These are phyloP conservation scores for Plasmodium relictum DNA, from an alignment of 169 alveolate species.

Conservation along the genomic window DNA sequence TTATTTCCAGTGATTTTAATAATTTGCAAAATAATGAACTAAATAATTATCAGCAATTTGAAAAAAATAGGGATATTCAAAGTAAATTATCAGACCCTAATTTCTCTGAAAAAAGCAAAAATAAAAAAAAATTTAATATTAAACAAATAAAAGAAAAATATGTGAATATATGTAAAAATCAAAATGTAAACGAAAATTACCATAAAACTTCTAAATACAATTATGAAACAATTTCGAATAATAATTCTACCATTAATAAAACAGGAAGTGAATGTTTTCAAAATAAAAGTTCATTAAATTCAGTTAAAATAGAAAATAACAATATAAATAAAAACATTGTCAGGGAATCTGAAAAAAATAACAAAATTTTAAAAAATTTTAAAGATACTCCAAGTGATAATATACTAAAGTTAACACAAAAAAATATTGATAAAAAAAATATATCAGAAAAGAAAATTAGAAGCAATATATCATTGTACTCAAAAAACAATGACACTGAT, in stretches of 20 bases:
- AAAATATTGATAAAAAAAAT: conserved; percentile 61
- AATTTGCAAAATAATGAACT: conserved; percentile 16
- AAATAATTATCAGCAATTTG: not conserved
- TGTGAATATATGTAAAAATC: conserved; percentile 19
- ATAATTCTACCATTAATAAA: conserved; percentile 13
- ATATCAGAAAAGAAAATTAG: conserved; percentile 39
- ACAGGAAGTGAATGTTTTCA: conserved; percentile 35
- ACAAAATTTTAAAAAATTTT: conserved; percentile 5
- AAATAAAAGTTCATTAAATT: conserved; percentile 18
- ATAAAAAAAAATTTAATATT: conserved; percentile 15
- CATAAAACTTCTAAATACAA: conserved; percentile 24
- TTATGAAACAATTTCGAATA: conserved; percentile 39
- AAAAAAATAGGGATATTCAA: conserved; percentile 10
- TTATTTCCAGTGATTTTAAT: conserved; percentile 17
- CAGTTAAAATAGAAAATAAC: conserved; percentile 20
- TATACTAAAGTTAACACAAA: conserved; percentile 52
- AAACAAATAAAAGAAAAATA: conserved; percentile 52
- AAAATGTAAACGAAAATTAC: conserved; percentile 15
- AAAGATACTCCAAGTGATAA: conserved; percentile 29
- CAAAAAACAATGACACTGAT: conserved; percentile 41
- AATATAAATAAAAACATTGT: conserved; percentile 5
- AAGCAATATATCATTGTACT: conserved; percentile 11
- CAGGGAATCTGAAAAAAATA: conserved; percentile 24
- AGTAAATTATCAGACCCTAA: conserved; percentile 4
- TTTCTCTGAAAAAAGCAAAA: conserved; percentile 18